phyloP scores from a whole-genome alignment of 2,329 filamentous ascomycete species.

The Fusarium sp. region DNA sequence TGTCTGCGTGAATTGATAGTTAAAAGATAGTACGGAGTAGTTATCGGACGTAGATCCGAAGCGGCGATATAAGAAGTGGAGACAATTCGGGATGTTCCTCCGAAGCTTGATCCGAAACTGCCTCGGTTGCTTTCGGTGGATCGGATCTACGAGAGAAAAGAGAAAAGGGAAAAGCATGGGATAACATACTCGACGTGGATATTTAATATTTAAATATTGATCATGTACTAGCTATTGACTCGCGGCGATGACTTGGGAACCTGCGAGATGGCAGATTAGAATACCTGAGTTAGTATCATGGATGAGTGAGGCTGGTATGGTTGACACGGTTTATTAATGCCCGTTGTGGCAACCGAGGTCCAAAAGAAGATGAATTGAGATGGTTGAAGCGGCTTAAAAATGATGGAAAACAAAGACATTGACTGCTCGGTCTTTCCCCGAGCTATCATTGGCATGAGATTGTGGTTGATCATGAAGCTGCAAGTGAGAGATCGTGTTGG shows the following conservation, averaged over 20 bases:
- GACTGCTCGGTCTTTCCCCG: conserved; percentile 39
- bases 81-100: conserved; percentile 8
- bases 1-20: conserved; percentile 7
- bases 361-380: neutral
- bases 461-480: neutral
- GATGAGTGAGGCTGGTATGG: conserved; percentile 1
- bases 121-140: conserved; percentile 49
- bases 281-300: neutral
- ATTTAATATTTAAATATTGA: no score
- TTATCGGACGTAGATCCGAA: conserved; percentile 22
- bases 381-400: neutral
- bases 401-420: neutral
- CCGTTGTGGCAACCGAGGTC: conserved; percentile 26
- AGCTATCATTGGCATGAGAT: conserved; percentile 5
- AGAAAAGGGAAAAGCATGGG: neutral
- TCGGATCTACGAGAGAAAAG: conserved; percentile 29
- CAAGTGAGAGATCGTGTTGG: neutral
- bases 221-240: no score
- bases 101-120: conserved; percentile 28
- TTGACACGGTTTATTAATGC: neutral
- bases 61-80: neutral
- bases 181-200: neutral
- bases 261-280: no score
- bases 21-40: neutral
- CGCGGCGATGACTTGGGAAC: no score